Conservation (phyloP, 208 protist species). For the Trypanosomatidae sp. region DNA sequence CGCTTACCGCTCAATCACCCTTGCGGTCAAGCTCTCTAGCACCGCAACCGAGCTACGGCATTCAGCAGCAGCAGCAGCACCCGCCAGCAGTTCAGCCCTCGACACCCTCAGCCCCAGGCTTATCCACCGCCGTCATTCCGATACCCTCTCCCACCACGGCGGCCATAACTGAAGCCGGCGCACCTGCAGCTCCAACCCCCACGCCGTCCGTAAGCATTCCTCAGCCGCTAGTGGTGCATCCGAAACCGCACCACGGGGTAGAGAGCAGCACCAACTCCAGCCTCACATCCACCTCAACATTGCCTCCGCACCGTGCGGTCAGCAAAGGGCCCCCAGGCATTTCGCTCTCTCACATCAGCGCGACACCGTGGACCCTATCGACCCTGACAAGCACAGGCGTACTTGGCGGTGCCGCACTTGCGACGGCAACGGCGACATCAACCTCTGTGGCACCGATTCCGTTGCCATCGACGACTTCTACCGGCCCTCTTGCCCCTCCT, state of each 20-base stretch:
- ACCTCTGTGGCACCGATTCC: neutral
- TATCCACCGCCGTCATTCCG: neutral
- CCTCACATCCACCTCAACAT: slow-evolving; percentile 24
- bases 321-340: neutral
- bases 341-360: neutral
- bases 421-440: neutral
- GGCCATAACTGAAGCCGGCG: neutral
- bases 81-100: slow-evolving; percentile 3
- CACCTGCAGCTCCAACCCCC: neutral
- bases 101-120: neutral
- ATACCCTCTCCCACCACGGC: neutral
- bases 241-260: slow-evolving; percentile 8
- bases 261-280: slow-evolving; percentile 27
- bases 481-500: neutral
- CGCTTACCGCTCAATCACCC: neutral
- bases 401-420: neutral
- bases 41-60: neutral
- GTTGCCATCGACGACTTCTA: slow-evolving; percentile 1
- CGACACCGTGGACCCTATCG: neutral
- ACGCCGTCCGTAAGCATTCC: neutral
- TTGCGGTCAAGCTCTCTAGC: neutral
- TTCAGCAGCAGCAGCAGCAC: slow-evolving; percentile 6
- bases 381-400: neutral
- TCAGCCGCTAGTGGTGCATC: slow-evolving; percentile 1
- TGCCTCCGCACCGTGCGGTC: slow-evolving; percentile 17